phyloP scores from a whole-genome alignment of 805 yeast species.

The Kodamaea fukazawae region DNA sequence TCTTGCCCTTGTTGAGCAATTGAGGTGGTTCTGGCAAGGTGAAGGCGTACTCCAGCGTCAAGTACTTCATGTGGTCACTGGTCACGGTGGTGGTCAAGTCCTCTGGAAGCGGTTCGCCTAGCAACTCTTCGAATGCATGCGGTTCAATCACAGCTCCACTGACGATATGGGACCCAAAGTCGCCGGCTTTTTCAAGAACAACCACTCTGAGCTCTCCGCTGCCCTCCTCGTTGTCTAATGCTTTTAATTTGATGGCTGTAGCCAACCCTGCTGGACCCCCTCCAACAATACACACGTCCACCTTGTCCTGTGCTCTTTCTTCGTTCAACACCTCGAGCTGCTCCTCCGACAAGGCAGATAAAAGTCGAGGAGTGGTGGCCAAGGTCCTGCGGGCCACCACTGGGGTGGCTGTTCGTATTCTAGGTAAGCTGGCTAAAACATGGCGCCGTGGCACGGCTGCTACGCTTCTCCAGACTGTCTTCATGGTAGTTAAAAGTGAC shows the following conservation, averaged over 20 bases:
- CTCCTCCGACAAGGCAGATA: slow-evolving; percentile 2
- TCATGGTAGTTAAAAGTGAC: slow-evolving; percentile 1
- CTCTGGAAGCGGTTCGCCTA: slow-evolving; percentile 76
- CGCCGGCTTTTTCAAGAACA: slow-evolving; percentile 88
- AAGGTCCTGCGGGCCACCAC: neutral
- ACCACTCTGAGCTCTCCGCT: slow-evolving; percentile 76
- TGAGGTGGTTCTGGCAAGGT: slow-evolving; percentile 94
- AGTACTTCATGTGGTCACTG: slow-evolving; percentile 69
- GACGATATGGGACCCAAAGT: slow-evolving; percentile 87
- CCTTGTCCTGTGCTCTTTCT: slow-evolving; percentile 79
- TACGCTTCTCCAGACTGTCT: neutral
- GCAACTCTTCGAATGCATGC: slow-evolving; percentile 76
- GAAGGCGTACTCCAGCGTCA: slow-evolving; percentile 57
- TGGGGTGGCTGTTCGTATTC: neutral
- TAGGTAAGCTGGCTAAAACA: neutral
- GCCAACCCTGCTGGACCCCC: slow-evolving; percentile 98
- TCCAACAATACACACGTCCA: slow-evolving; percentile 94
- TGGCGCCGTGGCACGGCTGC: neutral
- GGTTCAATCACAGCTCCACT: slow-evolving; percentile 97
- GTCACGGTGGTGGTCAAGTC: slow-evolving; percentile 72
- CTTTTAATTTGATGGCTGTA: slow-evolving; percentile 87
- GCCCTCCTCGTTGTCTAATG: slow-evolving; percentile 67
- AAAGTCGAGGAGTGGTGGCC: neutral
- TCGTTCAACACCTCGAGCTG: slow-evolving; percentile 24
- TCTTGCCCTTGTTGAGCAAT: slow-evolving; percentile 74